Base-by-base conservation (phyloP, 1,139 yeast species). In the Hemisphaericaspora subhashii region DNA sequence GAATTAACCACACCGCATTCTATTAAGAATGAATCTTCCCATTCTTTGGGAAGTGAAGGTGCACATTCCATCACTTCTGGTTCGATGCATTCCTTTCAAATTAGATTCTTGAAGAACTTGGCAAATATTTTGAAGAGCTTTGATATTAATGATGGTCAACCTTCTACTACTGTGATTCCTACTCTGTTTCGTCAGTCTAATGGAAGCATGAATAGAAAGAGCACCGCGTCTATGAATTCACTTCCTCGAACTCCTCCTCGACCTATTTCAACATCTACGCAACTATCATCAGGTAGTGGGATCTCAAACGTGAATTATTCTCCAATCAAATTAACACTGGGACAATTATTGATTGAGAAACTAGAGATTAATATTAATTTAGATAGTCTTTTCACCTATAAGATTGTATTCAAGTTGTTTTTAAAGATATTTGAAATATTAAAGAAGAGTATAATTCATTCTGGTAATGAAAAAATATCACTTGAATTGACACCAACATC, bases 331-430 rank as follows among this genome's bases (percentile, higher is more conserved):
- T 54, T 72, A 39, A 68, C 58, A 42, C 66, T 75, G 10, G 62
- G 62, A 34, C 77, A 72, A 43, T 57, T 72, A 36, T 57, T 69
- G 34, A 70, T 72, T 28, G 77, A 72, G 45, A 72, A 71, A 50
- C 53, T 72, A 36, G 77, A 72, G 44, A 69, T 72, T 35, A 72
- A 71, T 44, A 71, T 72, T 36, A 54, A 60, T 20, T 57, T 72
- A 38, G 77, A 72, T 45, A 59, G 58, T 20, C 51, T 71, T 32
- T 72, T 72, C 48, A 68, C 68, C 7, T 68, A 60, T 52, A 69
- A 68, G 47, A 63, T 64, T 27, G 54, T 66, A 36, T 50, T 71
- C 31, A 57, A 62, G 44, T 47, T 71, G 35, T 44, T 70, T 10
- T 41, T 60, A n/a, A 51, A 53, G 38, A 59, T 71, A 22, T 64